phyloP scores from a whole-genome alignment of 805 yeast species.

The Yarrowia keelungensis region DNA sequence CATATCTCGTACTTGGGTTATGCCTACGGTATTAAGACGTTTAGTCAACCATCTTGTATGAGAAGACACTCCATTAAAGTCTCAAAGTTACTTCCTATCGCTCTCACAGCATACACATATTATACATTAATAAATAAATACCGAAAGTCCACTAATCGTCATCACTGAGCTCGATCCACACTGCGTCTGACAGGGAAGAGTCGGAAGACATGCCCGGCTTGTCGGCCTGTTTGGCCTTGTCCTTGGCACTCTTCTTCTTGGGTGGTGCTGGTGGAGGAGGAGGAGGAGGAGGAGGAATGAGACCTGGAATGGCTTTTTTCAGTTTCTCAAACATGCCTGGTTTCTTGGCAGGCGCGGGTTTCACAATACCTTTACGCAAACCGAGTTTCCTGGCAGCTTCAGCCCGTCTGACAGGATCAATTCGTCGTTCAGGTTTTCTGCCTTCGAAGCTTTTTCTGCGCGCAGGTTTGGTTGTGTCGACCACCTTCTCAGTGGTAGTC shows the following conservation, averaged over 20 bases:
- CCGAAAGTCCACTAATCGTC: not conserved
- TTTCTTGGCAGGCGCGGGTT: not conserved
- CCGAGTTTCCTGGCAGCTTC: not conserved
- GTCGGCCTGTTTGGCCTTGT: slow-evolving; percentile 52
- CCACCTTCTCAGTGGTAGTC: too few species aligned
- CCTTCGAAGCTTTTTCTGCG: not conserved
- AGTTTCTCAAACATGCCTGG: not conserved
- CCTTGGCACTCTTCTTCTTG: slow-evolving; percentile 36
- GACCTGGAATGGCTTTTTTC: slow-evolving; percentile 4
- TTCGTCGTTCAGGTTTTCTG: not conserved
- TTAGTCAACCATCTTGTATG: too few species aligned
- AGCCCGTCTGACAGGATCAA: too few species aligned
- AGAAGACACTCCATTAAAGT: too few species aligned
- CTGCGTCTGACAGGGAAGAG: slow-evolving; percentile 16
- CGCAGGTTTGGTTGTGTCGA: not conserved
- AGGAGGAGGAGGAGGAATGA: not conserved
- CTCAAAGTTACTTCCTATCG: too few species aligned
- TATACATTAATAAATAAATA: not conserved
- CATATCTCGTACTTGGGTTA: too few species aligned
- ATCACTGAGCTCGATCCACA: slow-evolving; percentile 26
- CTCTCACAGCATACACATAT: too few species aligned
- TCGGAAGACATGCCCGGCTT: slow-evolving; percentile 45
- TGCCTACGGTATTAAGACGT: too few species aligned
- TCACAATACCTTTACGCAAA: not conserved
- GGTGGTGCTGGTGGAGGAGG: not conserved